Base-by-base conservation (phyloP, 2,329 filamentous ascomycete species). In the Pestalotiopsis sp. region DNA sequence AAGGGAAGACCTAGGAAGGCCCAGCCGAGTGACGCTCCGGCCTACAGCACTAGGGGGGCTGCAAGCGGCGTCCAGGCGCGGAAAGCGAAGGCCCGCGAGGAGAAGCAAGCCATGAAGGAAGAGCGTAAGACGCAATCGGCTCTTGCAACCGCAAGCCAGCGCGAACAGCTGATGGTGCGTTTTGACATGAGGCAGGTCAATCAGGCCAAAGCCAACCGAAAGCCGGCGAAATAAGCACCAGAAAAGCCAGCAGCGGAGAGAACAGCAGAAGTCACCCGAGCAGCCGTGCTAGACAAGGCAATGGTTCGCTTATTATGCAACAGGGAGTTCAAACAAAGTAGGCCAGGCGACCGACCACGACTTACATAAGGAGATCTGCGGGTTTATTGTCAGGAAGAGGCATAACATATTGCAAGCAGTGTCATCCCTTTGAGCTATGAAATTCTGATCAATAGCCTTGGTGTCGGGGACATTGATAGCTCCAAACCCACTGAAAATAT, bases 111-210 rank as follows among this genome's bases (percentile, higher is more conserved):
- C n/a, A 13, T 3, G n/a, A 55, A n/a, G 24, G 35, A 20, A 13
- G 39, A 55, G 17, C 40, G 35, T 22, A 26, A 4, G 14, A 56
- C 56, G 30, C 24, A 65, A 7, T 35, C 40, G 22, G 22, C 56
- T 26, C 22, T 65, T 39, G 62, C 35, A 5, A 56, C 24, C 22
- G 40, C 52, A 39, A 44, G 30, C 11, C 22, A 57, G n/a, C 62
- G 62, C 62, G 62, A 65, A 26, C 56, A 56, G 20, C 40, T 55
- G n/a, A 65, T 65, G 44, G 44, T 14, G n/a, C 22, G 56, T 7
- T 56, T n/a, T n/a, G 24, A 26, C 22, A 24, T 38, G 13, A 55
- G 44, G 62, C 14, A 38, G 14, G 56, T 35, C 14, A 55, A 65
- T 24, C 26, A 38, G 26, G 30, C 30, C 30, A 30, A 30, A 30